Evolutionary conservation across 2,329 filamentous ascomycete species (phyloP).

Genomic region (Claviceps paspali): DNA sequence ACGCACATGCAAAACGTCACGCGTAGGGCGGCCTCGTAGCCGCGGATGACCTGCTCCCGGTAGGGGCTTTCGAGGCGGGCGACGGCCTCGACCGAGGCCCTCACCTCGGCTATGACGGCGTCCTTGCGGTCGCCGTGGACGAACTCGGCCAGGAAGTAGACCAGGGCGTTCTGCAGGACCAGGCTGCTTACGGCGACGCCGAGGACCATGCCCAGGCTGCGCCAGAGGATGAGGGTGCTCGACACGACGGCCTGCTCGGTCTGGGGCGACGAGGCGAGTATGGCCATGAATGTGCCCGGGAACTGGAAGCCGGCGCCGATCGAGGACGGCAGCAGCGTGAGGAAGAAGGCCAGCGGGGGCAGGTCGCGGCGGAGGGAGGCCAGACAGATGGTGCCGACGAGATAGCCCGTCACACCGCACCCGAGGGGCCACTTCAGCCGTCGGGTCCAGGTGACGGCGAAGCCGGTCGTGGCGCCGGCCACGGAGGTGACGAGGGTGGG

Average conservation of each 20-base stretch:
- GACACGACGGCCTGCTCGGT: constrained; percentile 53
- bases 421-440: constrained; percentile 44
- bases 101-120: constrained; percentile 34
- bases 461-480: constrained; percentile 42
- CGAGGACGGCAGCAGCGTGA: constrained; percentile 40
- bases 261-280: constrained; percentile 44
- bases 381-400: constrained; percentile 36
- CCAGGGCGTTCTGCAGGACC: constrained; percentile 56
- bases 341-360: constrained; percentile 35
- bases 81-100: constrained; percentile 40
- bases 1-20: constrained; percentile 30
- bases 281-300: constrained; percentile 46
- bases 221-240: constrained; percentile 55
- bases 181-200: constrained; percentile 59
- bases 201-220: constrained; percentile 55
- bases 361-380: constrained; percentile 34
- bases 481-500: constrained; percentile 41
- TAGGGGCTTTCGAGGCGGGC: constrained; percentile 27
- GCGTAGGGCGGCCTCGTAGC: constrained; percentile 36
- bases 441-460: constrained; percentile 44
- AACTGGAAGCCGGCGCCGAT: constrained; percentile 50
- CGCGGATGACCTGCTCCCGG: constrained; percentile 36
- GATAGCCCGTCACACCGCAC: constrained; percentile 30
- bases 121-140: constrained; percentile 45
- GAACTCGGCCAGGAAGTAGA: constrained; percentile 39